Evolutionary conservation across 225 moss, liverwort and hornwort species (phyloP).

Genomic region (Marchantia polymorpha): DNA sequence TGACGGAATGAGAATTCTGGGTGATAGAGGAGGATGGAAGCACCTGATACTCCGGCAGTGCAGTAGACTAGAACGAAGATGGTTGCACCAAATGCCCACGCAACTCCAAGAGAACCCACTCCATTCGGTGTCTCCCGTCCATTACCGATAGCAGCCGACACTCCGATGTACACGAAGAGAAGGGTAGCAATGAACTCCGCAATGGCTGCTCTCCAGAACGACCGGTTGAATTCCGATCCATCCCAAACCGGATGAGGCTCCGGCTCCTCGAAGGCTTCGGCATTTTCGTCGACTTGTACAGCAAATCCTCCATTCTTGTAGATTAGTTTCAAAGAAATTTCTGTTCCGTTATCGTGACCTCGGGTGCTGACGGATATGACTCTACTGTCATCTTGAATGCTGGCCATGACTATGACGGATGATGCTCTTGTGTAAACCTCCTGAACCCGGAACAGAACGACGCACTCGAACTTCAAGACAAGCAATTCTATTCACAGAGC

Average conservation of each 20-base stretch:
- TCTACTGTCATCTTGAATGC: too few relatives aligned
- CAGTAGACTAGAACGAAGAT: constrained; percentile 30
- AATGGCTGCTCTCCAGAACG: constrained; percentile 32
- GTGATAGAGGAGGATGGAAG: not conserved
- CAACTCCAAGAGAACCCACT: constrained; percentile 24
- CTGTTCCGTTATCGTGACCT: constrained; percentile 11
- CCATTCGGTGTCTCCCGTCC: not conserved
- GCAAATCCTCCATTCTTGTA: not conserved
- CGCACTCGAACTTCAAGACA: too few relatives aligned
- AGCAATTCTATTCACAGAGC: too few relatives aligned
- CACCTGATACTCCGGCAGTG: constrained; percentile 34
- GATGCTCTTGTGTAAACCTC: too few relatives aligned
- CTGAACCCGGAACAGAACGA: too few relatives aligned
- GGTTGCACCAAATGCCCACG: constrained; percentile 29
- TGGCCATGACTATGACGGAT: too few relatives aligned
- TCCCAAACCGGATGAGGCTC: constrained; percentile 17
- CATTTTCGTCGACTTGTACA: too few relatives aligned
- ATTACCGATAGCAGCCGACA: constrained; percentile 24
- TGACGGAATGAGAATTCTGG: too few relatives aligned
- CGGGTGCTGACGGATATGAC: not conserved
- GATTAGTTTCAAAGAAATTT: not conserved
- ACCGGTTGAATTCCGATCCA: constrained; percentile 23
- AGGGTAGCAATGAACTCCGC: constrained; percentile 35
- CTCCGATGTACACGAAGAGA: constrained; percentile 29
- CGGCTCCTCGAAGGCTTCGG: constrained; percentile 19